Evolutionary conservation across 352 stramenopile species (phyloP), one percentile per base, ranked within the genome.

Genomic region (Pythium periplocum): DNA sequence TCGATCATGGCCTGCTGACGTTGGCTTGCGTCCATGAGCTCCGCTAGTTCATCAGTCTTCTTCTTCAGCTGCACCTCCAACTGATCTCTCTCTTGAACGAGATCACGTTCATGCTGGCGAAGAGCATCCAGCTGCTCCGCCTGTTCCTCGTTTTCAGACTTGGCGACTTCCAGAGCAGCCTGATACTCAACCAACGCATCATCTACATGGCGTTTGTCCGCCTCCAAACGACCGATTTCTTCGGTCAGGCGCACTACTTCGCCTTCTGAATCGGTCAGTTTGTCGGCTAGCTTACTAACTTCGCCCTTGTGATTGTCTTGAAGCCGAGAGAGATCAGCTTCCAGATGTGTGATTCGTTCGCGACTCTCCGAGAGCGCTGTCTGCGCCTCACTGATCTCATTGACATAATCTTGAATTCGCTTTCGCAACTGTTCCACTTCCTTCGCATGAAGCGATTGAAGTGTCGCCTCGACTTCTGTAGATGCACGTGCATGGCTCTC

Each of bases 341-440:
- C 74, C 1, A 87, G 57, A 4, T 53, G 41, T 2, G 49, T 37
- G 9, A 86, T 69, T 36, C 53, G 69, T 0, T 52, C 51, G 40
- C 76, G 74, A 2, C 61, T 72, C 10, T 53, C 56, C n/a, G 71
- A 57, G 8, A 86, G 58, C n/a, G 66, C 59, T 6, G 53, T 57
- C 43, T 71, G 71, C 0, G 62, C 60, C 12, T 67, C 56, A 5
- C 71, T 64, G 17, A 89, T 55, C 48, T 87, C 78, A 4, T 44
- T 55, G 7, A 79, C 61, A 9, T 69, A 71, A 10, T 68, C 55
- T 39, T 83, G 65, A 4, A 82, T 64, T 35, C 66, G 66, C 4
- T 45, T 52, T 50, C 73, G 73, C 42, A 89, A 70, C 2, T 45
- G 43, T 0, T 68, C 48, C 36, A 87, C 64, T 48, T 86, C 75